Base-by-base conservation (phyloP, 306 rosid genomes). In the Rosa rugosa region DNA sequence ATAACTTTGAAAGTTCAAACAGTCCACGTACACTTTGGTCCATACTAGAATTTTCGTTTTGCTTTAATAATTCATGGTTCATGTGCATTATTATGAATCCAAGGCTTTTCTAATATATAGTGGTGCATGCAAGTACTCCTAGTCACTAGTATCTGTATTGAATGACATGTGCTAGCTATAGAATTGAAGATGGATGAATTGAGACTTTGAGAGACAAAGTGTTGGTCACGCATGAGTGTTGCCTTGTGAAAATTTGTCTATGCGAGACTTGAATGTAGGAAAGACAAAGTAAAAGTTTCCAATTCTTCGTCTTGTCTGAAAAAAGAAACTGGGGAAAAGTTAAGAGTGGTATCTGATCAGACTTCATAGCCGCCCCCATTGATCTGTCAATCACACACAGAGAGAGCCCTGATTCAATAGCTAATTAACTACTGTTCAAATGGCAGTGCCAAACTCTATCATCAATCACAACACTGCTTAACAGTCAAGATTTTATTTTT, bases 221-320 rank as follows among this genome's bases (percentile, higher is more conserved):
- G 44, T 45, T 62, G 20, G 60, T 60, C 60, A 75, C 60, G 46
- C 71, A 27, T 34, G 13, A 27, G 47, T 67, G 22, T 64, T 76
- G 79, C 47, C 10, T 76, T 76, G 72, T 53, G 22, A 46, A 46
- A 63, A 76, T 45, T 18, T 63, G 72, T 46, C 17, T 63, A 20
- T 20, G 72, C 38, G 36, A 27, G 72, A 76, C 47, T 14, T 20
- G 38, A 60, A 46, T 5, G 36, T n/a, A 34, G 63, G 79, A 76
- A 76, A 76, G 79, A 13, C 79, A 63, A 13, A 76, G 79, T 63
- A 63, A 63, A 31, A 63, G 54, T 76, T 76, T 45, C 72, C 63
- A 31, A 46, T 17, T 22, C 62, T 46, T 76, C 71, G 72, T 76
- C 79, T 76, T 46, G 79, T 76, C 79, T 31, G 47, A 7, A 64